A percentile compares a stretch with the other conserved stretches of the same genome.
phyloP scores from a whole-genome alignment of 2,329 filamentous ascomycete species.

The Ophiostoma australiae region DNA sequence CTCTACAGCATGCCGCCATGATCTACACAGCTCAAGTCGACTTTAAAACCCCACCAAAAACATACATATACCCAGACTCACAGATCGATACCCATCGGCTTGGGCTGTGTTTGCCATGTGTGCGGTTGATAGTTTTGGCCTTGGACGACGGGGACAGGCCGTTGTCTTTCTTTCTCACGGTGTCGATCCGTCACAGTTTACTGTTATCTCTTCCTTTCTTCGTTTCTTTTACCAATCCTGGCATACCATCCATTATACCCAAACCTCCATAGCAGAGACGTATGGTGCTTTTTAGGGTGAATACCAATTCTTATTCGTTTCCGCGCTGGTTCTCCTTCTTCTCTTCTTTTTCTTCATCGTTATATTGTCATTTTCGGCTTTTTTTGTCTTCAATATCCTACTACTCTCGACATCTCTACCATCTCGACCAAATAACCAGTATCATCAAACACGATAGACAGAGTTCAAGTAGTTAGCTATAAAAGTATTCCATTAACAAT shows the following conservation, averaged over 20 bases:
- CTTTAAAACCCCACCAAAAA: neutral
- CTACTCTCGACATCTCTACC: neutral
- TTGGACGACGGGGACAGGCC: neutral
- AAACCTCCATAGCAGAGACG: constrained; percentile 19
- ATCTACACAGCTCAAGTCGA: neutral
- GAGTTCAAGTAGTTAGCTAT: constrained; percentile 6
- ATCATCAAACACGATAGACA: neutral
- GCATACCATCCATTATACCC: constrained; percentile 18
- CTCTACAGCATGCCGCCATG: neutral
- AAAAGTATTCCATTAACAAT: neutral
- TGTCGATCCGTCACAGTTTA: neutral
- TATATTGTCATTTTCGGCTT: neutral
- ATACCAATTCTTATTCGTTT: neutral
- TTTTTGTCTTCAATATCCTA: neutral
- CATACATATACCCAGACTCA: neutral
- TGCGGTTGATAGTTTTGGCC: neutral
- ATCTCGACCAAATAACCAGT: neutral
- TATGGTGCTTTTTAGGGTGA: constrained; percentile 18
- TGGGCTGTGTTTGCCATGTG: neutral
- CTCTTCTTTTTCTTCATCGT: neutral
- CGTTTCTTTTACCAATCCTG: constrained; percentile 1
- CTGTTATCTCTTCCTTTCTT: neutral
- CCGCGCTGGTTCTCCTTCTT: neutral
- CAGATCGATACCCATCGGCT: neutral
- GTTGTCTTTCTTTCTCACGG: neutral